phyloP scores from a whole-genome alignment of 495 filamentous ascomycete species.

The Cladorrhinum samala region DNA sequence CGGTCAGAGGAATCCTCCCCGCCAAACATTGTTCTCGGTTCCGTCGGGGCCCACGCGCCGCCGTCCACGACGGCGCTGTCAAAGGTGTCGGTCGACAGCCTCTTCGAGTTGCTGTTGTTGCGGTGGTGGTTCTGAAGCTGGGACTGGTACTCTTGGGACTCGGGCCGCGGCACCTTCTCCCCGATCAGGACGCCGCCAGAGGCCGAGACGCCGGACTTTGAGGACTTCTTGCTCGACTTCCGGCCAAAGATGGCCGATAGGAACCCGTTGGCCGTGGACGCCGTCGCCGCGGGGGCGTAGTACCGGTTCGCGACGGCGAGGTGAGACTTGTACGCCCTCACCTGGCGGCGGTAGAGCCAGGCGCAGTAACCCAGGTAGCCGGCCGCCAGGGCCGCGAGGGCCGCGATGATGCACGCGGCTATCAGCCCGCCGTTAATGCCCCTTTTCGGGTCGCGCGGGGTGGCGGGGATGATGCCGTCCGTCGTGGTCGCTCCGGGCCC shows the following conservation, averaged over 20 bases:
- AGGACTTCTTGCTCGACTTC: constrained; percentile 21
- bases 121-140: no score
- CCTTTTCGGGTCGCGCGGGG: not conserved
- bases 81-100: constrained; percentile 17
- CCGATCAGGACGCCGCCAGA: not conserved
- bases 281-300: constrained; percentile 13
- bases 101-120: no score
- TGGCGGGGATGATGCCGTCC: constrained; percentile 9
- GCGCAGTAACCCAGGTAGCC: constrained; percentile 65
- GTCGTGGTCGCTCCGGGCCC: constrained; percentile 30
- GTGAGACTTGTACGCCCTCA: constrained; percentile 56
- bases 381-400: constrained; percentile 50
- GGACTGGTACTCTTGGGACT: constrained; percentile 14
- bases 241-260: constrained; percentile 22
- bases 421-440: constrained; percentile 42
- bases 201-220: constrained; percentile 2
- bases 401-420: constrained; percentile 58
- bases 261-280: no score
- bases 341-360: constrained; percentile 61
- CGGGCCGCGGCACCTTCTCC: constrained; percentile 5
- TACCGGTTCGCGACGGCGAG: constrained; percentile 49
- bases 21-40: constrained; percentile 28
- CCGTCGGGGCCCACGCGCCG: constrained; percentile 27
- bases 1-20: constrained; percentile 6
- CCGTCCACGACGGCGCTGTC: constrained; percentile 18